Base-by-base conservation (phyloP, 768 basidiomycete species). In the Pleurotus citrinopileatus region DNA sequence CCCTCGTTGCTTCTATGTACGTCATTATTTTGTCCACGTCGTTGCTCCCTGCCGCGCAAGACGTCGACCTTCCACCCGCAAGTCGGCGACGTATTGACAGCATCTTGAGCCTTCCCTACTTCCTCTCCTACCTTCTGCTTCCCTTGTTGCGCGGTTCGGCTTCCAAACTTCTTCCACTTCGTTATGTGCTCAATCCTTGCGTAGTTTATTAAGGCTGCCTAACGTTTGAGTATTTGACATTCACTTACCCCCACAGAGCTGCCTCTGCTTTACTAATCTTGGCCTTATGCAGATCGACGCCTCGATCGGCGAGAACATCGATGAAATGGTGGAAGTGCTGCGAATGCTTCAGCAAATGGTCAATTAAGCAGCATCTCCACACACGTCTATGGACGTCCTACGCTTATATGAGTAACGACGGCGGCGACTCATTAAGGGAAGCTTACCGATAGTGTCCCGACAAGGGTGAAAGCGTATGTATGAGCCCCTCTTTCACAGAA, bases 301-400 rank as follows among this genome's bases (percentile, higher is more conserved):
- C 81, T 8, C 74, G 73, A 34, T 80, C 72, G 7, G 75, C 67
- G 27, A 87, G 65, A 6, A 75, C 73, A 2, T 74, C 70, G 38
- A 86, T 67, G 63, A 86, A 87, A 36, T 72, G 66, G 52, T 76
- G 74, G 60, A 83, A 86, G 66, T 86, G 82, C 83, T 86, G 55
- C 7, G 54, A 9, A 48, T 20, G 9, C 44, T 38, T 27, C 15
- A 17, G 42, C 32, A 28, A 19, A 50, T 13, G 10, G 51, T n/a
- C 13, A 13, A 48, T 22, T 9, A 52, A 37, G 25, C 8, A 17
- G n/a, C 15, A 20, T 34, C 59, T 34, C 22, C n/a, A 34, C 73
- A 36, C 54, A 80, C 83, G 48, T 81, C 69, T 27, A 83, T 76
- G 0, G 79, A 78, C 19, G 82, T 82, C 52, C 84, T 81, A 23